These are phyloP conservation scores for Cyanodermella asteris DNA, from an alignment of 2,329 filamentous ascomycete genomes.

Conservation along the genomic window DNA sequence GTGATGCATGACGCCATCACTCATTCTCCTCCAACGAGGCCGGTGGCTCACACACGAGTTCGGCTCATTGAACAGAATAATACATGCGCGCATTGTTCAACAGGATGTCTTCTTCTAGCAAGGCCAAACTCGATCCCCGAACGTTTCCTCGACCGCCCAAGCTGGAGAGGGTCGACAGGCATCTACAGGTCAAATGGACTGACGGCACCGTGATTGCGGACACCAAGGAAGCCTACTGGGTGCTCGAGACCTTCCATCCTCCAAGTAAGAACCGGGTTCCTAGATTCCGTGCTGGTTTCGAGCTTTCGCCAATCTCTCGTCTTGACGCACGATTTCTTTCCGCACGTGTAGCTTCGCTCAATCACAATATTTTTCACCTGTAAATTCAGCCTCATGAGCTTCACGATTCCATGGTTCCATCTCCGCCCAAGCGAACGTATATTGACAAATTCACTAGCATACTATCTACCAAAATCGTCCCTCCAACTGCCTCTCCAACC, in stretches of 20 bases:
- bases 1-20: too few relatives aligned
- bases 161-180: conserved; percentile 30
- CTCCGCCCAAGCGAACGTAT: neutral
- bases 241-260: conserved; percentile 39
- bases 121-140: conserved; percentile 12
- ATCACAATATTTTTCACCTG: neutral
- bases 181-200: conserved; percentile 34
- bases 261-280: conserved; percentile 24
- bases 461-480: conserved; percentile 34
- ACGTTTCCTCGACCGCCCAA: conserved; percentile 31
- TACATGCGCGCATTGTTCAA: too few relatives aligned
- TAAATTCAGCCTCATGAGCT: neutral
- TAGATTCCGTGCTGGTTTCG: neutral
- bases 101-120: too few relatives aligned
- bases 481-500: conserved; percentile 11
- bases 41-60: too few relatives aligned
- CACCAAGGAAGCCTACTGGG: conserved; percentile 37
- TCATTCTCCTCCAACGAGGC: too few relatives aligned
- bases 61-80: too few relatives aligned
- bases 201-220: conserved; percentile 31
- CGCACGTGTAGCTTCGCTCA: neutral
- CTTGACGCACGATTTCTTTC: neutral
- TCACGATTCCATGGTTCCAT: neutral
- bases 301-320: neutral
- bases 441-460: conserved; percentile 20